Conservation (phyloP, 108 stramenopile genomes). For the Nannochloropsis salina region DNA sequence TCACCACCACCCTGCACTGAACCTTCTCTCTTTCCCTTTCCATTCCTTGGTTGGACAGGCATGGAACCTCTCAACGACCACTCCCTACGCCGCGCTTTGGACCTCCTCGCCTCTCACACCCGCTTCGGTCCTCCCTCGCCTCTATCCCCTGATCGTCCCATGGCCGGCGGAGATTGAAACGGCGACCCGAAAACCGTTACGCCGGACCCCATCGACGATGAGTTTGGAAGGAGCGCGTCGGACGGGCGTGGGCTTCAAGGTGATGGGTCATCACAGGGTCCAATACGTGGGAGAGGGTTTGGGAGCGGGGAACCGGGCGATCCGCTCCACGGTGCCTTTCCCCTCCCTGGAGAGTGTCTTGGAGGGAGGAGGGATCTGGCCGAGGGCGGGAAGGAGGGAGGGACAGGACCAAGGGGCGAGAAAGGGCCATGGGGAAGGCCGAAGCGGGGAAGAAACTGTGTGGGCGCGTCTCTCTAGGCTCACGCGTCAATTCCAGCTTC, state of each 20-base stretch:
- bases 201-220: neutral
- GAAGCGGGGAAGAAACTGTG: too few relatives aligned
- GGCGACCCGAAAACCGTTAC: neutral
- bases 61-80: neutral
- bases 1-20: too few relatives aligned
- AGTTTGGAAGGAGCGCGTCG: neutral
- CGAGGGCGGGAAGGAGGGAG: neutral
- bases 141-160: neutral
- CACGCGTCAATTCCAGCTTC: neutral
- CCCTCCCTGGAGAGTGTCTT: conserved; percentile 15
- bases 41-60: neutral
- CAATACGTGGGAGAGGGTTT: conserved; percentile 1
- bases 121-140: neutral
- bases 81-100: neutral
- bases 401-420: neutral
- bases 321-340: conserved; percentile 26
- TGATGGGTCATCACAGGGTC: neutral
- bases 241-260: conserved; percentile 3
- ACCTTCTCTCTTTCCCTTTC: neutral
- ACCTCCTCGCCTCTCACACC: neutral
- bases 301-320: conserved; percentile 34
- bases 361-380: neutral
- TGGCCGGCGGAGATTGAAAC: neutral
- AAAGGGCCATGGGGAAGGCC: too few relatives aligned
- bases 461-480: neutral